Conservation (phyloP, 108 stramenopile species). For the Nannochloropsis granulata region DNA sequence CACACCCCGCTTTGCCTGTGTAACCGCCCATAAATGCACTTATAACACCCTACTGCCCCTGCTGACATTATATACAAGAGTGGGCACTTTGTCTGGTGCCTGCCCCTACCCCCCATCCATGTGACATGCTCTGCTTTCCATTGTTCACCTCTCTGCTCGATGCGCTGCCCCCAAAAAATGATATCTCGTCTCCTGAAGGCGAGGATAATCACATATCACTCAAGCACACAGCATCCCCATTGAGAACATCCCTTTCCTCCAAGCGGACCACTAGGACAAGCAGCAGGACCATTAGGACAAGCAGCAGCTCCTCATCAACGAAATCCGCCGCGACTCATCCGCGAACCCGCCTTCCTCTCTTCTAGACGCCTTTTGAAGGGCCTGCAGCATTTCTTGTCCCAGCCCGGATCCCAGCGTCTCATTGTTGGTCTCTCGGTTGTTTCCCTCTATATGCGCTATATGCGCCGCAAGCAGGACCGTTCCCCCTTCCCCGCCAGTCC, state of each 20-base stretch:
- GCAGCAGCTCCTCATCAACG: neutral
- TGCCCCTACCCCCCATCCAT: slow-evolving; percentile 5
- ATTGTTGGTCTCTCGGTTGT: neutral
- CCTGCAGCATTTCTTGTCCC: neutral
- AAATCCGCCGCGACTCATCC: neutral
- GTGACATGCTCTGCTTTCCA: too few species aligned
- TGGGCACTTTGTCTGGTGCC: neutral
- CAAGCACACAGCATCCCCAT: too few species aligned
- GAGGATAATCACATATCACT: too few species aligned
- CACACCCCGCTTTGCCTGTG: too few species aligned
- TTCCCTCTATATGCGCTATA: neutral
- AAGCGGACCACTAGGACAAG: neutral
- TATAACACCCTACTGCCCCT: too few species aligned
- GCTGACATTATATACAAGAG: too few species aligned
- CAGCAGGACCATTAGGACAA: neutral
- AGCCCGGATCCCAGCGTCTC: neutral
- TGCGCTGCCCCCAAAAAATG: too few species aligned
- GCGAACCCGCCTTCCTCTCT: neutral
- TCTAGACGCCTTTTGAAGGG: neutral
- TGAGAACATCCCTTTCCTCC: too few species aligned
- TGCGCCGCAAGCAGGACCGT: neutral
- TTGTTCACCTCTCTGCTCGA: too few species aligned
- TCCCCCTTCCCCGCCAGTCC: neutral
- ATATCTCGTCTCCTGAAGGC: neutral
- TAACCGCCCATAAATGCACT: too few species aligned